These are phyloP conservation scores for Chrysanthemum makinoi DNA, from an alignment of 129 eudicot genomes.

Conservation along the genomic window DNA sequence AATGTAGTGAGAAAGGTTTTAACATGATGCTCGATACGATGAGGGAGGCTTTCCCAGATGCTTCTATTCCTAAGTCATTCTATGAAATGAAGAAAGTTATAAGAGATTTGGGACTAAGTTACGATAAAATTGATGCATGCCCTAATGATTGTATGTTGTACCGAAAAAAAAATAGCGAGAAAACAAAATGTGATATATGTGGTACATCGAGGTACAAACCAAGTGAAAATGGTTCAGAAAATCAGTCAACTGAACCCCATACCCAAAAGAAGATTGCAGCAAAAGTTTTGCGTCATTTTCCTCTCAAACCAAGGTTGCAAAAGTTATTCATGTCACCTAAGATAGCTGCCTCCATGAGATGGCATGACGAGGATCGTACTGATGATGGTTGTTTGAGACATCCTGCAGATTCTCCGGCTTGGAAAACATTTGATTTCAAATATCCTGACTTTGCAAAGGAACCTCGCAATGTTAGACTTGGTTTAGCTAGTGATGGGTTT, in stretches of 20 bases:
- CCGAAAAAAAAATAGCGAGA: background rate
- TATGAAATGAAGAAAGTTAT: background rate
- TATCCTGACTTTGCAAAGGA: conserved; percentile 3
- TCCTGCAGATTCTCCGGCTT: background rate
- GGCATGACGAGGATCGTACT: background rate
- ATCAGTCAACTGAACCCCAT: background rate
- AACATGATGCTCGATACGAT: background rate
- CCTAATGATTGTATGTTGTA: conserved; percentile 13
- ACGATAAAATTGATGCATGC: background rate
- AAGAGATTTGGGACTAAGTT: conserved; percentile 6
- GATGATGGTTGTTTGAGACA: background rate
- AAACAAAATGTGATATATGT: background rate
- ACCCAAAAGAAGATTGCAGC: background rate
- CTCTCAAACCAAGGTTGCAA: conserved; percentile 4
- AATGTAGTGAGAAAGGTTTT: conserved; percentile 3
- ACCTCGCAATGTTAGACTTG: conserved; percentile 8
- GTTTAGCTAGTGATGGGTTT: conserved; percentile 3
- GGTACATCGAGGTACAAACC: background rate
- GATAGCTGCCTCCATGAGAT: background rate
- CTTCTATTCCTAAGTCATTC: background rate
- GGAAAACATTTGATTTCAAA: conserved; percentile 3
- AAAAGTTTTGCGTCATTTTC: background rate
- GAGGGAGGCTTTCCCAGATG: background rate
- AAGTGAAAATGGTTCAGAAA: background rate
- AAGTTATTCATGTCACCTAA: conserved; percentile 1